Percentiles rank a stretch among this genome's conserved stretches.
Evolutionary conservation across 2,329 filamentous ascomycete genomes (phyloP).

Genomic region (Aspergillus pseudoterreus): DNA sequence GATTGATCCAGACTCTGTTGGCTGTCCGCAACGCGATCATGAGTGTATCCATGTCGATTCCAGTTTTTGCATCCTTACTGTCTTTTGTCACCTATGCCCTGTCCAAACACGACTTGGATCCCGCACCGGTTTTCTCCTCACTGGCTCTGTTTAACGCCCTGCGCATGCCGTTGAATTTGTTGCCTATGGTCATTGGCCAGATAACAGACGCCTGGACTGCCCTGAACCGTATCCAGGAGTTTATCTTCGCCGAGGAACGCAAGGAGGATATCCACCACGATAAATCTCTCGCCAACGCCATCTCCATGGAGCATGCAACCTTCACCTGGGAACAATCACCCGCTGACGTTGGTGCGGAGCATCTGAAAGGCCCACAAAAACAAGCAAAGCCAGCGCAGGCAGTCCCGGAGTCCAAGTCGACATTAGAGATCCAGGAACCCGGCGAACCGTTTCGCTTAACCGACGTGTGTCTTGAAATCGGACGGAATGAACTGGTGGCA

Average conservation of each 20-base stretch:
- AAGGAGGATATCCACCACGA: constrained; percentile 64
- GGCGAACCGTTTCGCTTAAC: constrained; percentile 37
- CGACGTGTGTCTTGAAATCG: constrained; percentile 33
- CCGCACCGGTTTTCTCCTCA: constrained; percentile 85
- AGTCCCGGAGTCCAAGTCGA: not conserved
- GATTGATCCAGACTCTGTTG: constrained; percentile 71
- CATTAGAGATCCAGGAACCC: not conserved
- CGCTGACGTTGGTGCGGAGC: constrained; percentile 6
- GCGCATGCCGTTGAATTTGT: constrained; percentile 81
- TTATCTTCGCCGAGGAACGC: constrained; percentile 79
- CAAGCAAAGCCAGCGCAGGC: too few species aligned
- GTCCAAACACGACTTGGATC: constrained; percentile 63
- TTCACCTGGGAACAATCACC: constrained; percentile 66
- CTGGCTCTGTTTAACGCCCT: constrained; percentile 90
- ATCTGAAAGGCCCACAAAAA: not conserved
- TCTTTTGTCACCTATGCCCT: constrained; percentile 77
- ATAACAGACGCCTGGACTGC: constrained; percentile 87
- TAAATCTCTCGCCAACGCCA: constrained; percentile 50
- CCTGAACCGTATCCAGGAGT: constrained; percentile 80
- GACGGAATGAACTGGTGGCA: constrained; percentile 45
- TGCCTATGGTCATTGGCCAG: constrained; percentile 84
- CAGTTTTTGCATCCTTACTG: constrained; percentile 92
- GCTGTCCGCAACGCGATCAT: constrained; percentile 82
- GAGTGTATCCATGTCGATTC: constrained; percentile 75
- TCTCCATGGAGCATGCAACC: constrained; percentile 67